Percentiles rank a stretch among this genome's conserved stretches.
phyloP scores from a whole-genome alignment of 2,329 filamentous ascomycete species.

The Penicillium crustosum region DNA sequence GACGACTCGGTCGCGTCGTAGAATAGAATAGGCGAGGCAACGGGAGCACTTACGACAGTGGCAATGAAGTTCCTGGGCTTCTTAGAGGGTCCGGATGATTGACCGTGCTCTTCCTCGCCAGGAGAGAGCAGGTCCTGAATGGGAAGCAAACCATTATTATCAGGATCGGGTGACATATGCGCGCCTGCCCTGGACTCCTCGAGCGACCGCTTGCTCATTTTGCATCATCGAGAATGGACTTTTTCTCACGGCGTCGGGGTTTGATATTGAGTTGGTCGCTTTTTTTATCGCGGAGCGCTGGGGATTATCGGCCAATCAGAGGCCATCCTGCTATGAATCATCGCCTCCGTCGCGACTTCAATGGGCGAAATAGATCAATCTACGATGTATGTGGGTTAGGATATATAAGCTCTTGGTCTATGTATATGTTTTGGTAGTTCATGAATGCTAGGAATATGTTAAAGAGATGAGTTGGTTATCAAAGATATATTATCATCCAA shows the following conservation, averaged over 20 bases:
- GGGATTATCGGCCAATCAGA: slow-evolving; percentile 10
- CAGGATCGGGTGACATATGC: slow-evolving; percentile 24
- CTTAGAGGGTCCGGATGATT: slow-evolving; percentile 28
- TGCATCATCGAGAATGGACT: slow-evolving; percentile 29
- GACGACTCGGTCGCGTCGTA: neutral
- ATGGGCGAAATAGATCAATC: neutral
- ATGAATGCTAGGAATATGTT: neutral
- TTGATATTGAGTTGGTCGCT: slow-evolving; percentile 1
- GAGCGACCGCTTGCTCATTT: slow-evolving; percentile 40
- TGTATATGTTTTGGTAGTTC: neutral
- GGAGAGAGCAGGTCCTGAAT: slow-evolving; percentile 40
- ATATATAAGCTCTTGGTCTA: neutral
- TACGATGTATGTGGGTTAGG: neutral
- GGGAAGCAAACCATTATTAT: slow-evolving; percentile 29
- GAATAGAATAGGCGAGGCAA: neutral
- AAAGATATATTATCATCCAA: neutral
- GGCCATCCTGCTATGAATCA: slow-evolving; percentile 14
- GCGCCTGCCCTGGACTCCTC: slow-evolving; percentile 31
- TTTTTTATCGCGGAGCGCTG: slow-evolving; percentile 10
- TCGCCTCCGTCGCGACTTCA: slow-evolving; percentile 7
- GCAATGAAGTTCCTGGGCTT: slow-evolving; percentile 43
- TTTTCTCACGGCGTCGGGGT: slow-evolving; percentile 1
- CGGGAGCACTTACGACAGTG: slow-evolving; percentile 32
- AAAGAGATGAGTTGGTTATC: neutral
- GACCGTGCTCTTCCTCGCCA: slow-evolving; percentile 30